Conservation (phyloP, 2,329 filamentous ascomycete species). For the Alternaria sp. region DNA sequence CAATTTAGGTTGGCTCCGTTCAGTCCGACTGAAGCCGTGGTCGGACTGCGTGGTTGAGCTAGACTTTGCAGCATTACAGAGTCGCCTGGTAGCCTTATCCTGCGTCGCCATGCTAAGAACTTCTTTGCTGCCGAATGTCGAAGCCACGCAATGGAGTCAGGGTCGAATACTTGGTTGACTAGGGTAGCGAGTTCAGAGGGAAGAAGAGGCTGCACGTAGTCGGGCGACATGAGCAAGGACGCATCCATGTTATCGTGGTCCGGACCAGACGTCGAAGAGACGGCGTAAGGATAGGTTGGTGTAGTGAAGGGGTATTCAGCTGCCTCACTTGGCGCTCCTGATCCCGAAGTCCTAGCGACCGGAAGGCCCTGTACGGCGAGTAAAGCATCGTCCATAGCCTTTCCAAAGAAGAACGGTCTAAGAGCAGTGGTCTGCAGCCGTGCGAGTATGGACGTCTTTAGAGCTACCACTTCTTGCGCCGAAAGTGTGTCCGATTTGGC, state of each 20-base stretch:
- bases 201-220: slow-evolving; percentile 82
- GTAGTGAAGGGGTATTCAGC: slow-evolving; percentile 37
- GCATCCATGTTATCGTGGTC: slow-evolving; percentile 90
- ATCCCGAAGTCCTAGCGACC: slow-evolving; percentile 10
- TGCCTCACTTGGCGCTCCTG: slow-evolving; percentile 14
- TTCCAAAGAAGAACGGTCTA: slow-evolving; percentile 70
- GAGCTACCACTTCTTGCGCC: slow-evolving; percentile 60
- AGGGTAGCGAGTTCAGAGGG: slow-evolving; percentile 75
- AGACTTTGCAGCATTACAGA: slow-evolving; percentile 37
- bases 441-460: slow-evolving; percentile 66
- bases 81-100: slow-evolving; percentile 40
- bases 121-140: slow-evolving; percentile 85
- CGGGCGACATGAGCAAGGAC: slow-evolving; percentile 88
- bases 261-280: slow-evolving; percentile 75
- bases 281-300: slow-evolving; percentile 68
- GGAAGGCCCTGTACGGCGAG: slow-evolving; percentile 43
- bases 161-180: slow-evolving; percentile 77
- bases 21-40: slow-evolving; percentile 40
- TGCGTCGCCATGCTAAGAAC: slow-evolving; percentile 72
- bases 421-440: slow-evolving; percentile 66
- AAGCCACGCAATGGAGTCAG: slow-evolving; percentile 79
- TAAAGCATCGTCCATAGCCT: slow-evolving; percentile 45
- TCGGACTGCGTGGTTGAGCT: slow-evolving; percentile 32
- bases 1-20: slow-evolving; percentile 32
- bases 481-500: slow-evolving; percentile 76